Evolutionary conservation across 306 rosid genomes (phyloP).

Genomic region (Mucuna pruriens): DNA sequence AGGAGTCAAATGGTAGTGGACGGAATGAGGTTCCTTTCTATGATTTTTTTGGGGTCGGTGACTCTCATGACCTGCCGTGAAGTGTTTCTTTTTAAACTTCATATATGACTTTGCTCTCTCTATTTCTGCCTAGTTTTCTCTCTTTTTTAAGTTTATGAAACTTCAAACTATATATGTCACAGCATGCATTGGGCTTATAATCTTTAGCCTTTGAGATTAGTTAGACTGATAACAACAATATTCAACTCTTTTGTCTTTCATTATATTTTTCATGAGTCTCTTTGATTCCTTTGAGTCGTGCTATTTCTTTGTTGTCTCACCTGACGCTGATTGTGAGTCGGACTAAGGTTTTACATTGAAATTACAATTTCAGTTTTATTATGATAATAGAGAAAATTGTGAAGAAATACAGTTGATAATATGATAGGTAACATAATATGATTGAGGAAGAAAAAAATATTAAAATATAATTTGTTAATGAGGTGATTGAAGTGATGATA

Average conservation of each 20-base stretch:
- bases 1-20: slow-evolving; percentile 22
- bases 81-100: slow-evolving; percentile 1
- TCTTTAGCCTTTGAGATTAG: not conserved
- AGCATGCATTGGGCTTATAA: not conserved
- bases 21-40: slow-evolving; percentile 54
- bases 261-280: too few species aligned
- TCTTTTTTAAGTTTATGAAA: too few species aligned
- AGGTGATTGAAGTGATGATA: too few species aligned
- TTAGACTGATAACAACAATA: not conserved
- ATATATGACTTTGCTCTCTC: not conserved
- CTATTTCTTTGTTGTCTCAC: too few species aligned
- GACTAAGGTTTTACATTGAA: not conserved
- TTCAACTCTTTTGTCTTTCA: not conserved
- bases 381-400: too few species aligned
- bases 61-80: slow-evolving; percentile 34
- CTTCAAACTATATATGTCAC: too few species aligned
- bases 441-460: too few species aligned
- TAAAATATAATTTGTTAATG: too few species aligned
- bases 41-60: slow-evolving; percentile 73
- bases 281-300: not conserved
- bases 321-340: too few species aligned
- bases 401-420: too few species aligned
- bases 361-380: too few species aligned
- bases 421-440: too few species aligned
- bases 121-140: not conserved